Conservation (phyloP, 345 rosid genomes). For the Toxicodendron radicans region DNA sequence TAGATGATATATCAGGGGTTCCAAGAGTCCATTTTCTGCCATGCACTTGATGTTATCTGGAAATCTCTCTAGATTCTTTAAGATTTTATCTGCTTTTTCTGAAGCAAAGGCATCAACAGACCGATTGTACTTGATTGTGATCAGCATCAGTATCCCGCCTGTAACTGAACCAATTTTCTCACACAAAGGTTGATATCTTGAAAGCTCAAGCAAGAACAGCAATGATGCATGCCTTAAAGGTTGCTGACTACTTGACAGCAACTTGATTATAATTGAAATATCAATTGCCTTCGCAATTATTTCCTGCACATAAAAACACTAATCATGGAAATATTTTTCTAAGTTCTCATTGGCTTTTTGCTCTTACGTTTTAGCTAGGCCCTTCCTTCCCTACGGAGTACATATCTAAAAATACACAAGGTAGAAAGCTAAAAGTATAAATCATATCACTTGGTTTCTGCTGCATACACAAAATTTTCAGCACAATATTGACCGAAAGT, state of each 20-base stretch:
- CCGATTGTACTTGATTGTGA: slow-evolving; percentile 55
- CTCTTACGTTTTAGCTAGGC: too few species aligned
- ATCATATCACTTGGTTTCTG: not conserved
- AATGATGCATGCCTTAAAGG: slow-evolving; percentile 50
- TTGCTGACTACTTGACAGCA: slow-evolving; percentile 69
- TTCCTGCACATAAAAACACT: slow-evolving; percentile 47
- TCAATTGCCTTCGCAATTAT: slow-evolving; percentile 48
- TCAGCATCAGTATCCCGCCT: slow-evolving; percentile 77
- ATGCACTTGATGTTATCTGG: slow-evolving; percentile 68
- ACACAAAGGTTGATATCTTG: slow-evolving; percentile 46
- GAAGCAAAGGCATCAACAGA: slow-evolving; percentile 52
- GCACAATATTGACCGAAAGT: not conserved
- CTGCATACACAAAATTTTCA: not conserved
- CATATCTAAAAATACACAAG: not conserved
- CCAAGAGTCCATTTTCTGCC: slow-evolving; percentile 87
- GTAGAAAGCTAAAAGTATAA: not conserved
- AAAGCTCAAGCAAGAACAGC: slow-evolving; percentile 69
- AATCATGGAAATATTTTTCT: slow-evolving; percentile 1
- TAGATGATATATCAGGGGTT: slow-evolving; percentile 77
- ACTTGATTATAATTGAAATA: slow-evolving; percentile 46
- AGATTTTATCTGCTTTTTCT: slow-evolving; percentile 58
- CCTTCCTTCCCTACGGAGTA: too few species aligned
- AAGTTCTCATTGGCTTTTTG: not conserved
- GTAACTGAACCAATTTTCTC: slow-evolving; percentile 57
- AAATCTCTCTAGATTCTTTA: slow-evolving; percentile 57